A percentile compares a stretch with the other conserved stretches of the same genome.
phyloP scores from a whole-genome alignment of 2,329 filamentous ascomycete genomes.

The Pseudogymnoascus sp. region DNA sequence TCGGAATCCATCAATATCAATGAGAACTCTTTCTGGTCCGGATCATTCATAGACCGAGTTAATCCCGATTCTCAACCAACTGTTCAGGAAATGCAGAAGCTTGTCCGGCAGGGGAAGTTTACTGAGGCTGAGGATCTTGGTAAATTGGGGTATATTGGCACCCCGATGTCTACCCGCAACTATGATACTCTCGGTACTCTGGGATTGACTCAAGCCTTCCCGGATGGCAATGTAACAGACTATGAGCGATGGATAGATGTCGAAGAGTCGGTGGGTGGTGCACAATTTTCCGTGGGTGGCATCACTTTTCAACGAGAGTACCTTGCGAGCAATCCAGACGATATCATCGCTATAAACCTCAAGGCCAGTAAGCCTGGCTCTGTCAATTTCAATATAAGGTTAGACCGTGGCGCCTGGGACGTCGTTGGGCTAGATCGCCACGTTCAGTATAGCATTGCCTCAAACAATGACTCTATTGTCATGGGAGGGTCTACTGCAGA shows the following conservation, averaged over 20 bases:
- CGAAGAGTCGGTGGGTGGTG: conserved; percentile 11
- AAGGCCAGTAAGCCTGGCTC: conserved; percentile 16
- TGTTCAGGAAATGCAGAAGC: conserved; percentile 31
- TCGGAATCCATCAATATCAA: conserved; percentile 38
- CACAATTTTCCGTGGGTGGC: conserved; percentile 16
- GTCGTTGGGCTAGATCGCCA: conserved; percentile 13
- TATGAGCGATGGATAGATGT: conserved; percentile 21
- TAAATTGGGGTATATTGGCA: conserved; percentile 31
- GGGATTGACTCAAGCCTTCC: conserved; percentile 23
- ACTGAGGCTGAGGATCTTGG: conserved; percentile 30
- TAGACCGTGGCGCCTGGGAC: conserved; percentile 11
- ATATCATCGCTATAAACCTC: conserved; percentile 20
- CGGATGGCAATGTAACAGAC: conserved; percentile 19
- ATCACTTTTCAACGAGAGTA: conserved; percentile 21
- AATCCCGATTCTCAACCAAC: conserved; percentile 30
- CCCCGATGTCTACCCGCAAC: conserved; percentile 32
- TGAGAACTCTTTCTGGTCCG: conserved; percentile 41
- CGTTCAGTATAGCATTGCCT: conserved; percentile 16
- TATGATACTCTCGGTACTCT: conserved; percentile 31
- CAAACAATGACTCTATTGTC: conserved; percentile 14
- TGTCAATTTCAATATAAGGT: conserved; percentile 14
- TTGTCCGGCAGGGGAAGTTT: conserved; percentile 33
- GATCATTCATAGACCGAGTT: conserved; percentile 34
- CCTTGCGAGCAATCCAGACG: conserved; percentile 23
- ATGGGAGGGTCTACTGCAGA: conserved; percentile 17